Evolutionary conservation across 768 basidiomycete genomes (phyloP).

Genomic region (Serendipita sp.): DNA sequence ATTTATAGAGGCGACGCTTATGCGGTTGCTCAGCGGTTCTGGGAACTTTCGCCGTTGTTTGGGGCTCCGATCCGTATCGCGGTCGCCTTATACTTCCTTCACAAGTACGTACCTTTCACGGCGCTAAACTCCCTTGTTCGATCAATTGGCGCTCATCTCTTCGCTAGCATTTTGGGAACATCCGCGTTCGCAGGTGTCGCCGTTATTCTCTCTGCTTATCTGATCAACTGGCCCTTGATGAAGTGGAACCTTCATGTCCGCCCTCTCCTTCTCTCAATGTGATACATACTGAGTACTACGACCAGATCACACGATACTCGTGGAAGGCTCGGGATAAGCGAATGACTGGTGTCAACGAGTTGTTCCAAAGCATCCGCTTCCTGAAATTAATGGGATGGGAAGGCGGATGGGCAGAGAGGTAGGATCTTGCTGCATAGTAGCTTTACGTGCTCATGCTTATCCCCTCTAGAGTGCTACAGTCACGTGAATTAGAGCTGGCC

Average conservation of each 20-base stretch:
- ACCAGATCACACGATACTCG: conserved; percentile 37
- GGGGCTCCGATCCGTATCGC: conserved; percentile 44
- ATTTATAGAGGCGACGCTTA: conserved; percentile 47
- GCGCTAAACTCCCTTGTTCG: background rate
- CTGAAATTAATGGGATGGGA: conserved; percentile 60
- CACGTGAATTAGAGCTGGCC: conserved; percentile 45
- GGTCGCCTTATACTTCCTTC: conserved; percentile 56
- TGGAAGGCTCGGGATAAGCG: conserved; percentile 52
- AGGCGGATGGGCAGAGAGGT: conserved; percentile 23
- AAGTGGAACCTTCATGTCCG: conserved; percentile 48
- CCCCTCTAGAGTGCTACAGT: conserved; percentile 30
- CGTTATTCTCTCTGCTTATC: conserved; percentile 44
- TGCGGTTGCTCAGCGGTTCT: conserved; percentile 53
- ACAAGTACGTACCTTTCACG: conserved; percentile 32
- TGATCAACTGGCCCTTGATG: conserved; percentile 51
- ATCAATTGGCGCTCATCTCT: background rate
- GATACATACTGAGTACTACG: background rate
- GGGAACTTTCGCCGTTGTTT: conserved; percentile 54
- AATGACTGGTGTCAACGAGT: conserved; percentile 59
- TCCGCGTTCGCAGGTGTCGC: conserved; percentile 55
- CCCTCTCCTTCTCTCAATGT: background rate
- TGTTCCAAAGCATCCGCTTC: conserved; percentile 58
- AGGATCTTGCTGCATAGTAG: conserved; percentile 5
- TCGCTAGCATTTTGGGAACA: conserved; percentile 54
- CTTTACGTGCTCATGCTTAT: conserved; percentile 20